Percentiles rank a stretch among this genome's conserved stretches.
phyloP scores from a whole-genome alignment of 306 rosid genomes.

The Prinsepia uniflora region DNA sequence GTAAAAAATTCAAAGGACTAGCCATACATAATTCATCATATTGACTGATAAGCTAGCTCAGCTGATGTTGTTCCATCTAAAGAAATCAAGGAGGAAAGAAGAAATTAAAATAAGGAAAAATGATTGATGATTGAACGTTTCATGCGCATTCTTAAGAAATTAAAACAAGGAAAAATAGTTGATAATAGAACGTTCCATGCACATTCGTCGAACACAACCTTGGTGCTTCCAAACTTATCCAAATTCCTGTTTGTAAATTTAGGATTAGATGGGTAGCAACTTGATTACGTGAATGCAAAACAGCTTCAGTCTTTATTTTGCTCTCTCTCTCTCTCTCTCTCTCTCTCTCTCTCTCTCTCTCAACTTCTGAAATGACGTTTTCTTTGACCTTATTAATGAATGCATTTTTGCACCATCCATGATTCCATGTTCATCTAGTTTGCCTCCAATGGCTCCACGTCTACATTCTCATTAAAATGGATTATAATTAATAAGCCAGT shows the following conservation, averaged over 20 bases:
- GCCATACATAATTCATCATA: neutral
- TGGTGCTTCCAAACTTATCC: slow-evolving; percentile 3
- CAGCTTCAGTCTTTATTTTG: no score
- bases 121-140: neutral
- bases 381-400: slow-evolving; percentile 1
- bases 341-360: neutral
- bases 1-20: no score
- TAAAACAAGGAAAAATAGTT: neutral
- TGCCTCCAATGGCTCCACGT: neutral
- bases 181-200: neutral
- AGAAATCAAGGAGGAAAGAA: neutral
- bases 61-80: neutral
- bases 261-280: slow-evolving; percentile 1
- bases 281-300: neutral
- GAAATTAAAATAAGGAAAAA: neutral
- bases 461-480: no score
- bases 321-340: neutral
- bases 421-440: neutral
- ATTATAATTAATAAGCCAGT: no score
- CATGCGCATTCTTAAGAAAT: neutral
- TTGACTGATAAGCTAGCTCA: neutral
- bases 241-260: neutral
- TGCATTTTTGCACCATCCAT: neutral
- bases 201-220: no score
- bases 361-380: neutral